Evolutionary conservation across 2,329 filamentous ascomycete genomes (phyloP).

Genomic region (Pseudogymnoascus sp.): DNA sequence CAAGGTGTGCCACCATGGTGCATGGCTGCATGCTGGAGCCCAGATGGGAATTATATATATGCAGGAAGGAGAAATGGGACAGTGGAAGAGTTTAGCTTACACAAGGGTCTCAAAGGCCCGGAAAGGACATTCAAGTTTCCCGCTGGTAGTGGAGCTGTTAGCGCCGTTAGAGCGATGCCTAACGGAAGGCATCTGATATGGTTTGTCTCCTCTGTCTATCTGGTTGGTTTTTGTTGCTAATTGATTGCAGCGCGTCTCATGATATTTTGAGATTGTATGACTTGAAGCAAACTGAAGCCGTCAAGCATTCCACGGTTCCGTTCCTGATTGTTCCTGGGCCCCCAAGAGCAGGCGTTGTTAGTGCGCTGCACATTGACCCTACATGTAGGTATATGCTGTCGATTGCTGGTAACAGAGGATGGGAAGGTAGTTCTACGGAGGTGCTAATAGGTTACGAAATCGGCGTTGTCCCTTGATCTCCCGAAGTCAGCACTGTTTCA

Average conservation of each 20-base stretch:
- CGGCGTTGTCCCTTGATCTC: slow-evolving; percentile 12
- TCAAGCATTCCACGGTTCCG: slow-evolving; percentile 72
- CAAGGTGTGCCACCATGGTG: slow-evolving; percentile 87
- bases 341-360: slow-evolving; percentile 75
- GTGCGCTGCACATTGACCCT: slow-evolving; percentile 76
- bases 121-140: slow-evolving; percentile 81
- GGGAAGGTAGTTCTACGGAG: slow-evolving; percentile 87
- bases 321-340: slow-evolving; percentile 95
- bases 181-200: slow-evolving; percentile 90
- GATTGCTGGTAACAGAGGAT: slow-evolving; percentile 83
- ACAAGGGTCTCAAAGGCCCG: slow-evolving; percentile 68
- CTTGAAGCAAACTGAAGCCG: slow-evolving; percentile 53
- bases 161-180: slow-evolving; percentile 79
- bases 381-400: slow-evolving; percentile 87
- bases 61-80: slow-evolving; percentile 83
- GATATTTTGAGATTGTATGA: slow-evolving; percentile 94
- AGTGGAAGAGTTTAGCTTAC: slow-evolving; percentile 88
- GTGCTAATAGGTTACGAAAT: slow-evolving; percentile 95
- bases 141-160: slow-evolving; percentile 80
- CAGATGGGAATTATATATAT: slow-evolving; percentile 91
- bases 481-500: not conserved
- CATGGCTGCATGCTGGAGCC: slow-evolving; percentile 94
- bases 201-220: slow-evolving; percentile 35
- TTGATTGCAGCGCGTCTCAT: slow-evolving; percentile 65
- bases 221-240: slow-evolving; percentile 7